Percentiles rank a stretch among this genome's conserved stretches.
phyloP scores from a whole-genome alignment of 192 early-diverging fungal species.

The Powellomyces hirtus region DNA sequence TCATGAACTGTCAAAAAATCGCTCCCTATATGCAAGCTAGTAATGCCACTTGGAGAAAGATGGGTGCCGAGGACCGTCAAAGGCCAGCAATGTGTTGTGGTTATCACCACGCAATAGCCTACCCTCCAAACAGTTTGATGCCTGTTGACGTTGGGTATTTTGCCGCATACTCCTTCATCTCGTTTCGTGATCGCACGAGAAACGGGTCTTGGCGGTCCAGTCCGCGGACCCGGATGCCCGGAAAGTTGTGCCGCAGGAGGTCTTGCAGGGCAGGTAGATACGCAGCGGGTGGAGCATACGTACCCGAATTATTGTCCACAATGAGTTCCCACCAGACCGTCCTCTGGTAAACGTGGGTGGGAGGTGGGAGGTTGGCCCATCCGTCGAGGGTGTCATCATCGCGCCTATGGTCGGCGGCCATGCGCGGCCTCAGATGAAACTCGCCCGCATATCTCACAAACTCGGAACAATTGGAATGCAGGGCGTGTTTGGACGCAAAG shows the following conservation, averaged over 20 bases:
- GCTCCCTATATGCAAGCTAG: no score
- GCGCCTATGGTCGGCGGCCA: background rate
- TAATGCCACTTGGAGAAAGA: no score
- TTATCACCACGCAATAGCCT: no score
- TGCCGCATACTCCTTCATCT: constrained; percentile 13
- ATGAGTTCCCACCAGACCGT: background rate
- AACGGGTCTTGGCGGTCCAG: constrained; percentile 10
- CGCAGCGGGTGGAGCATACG: background rate
- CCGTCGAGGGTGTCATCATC: background rate
- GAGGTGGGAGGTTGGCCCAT: background rate
- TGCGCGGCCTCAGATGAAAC: constrained; percentile 12
- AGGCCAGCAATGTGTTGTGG: no score
- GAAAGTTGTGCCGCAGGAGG: background rate
- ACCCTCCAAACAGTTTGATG: no score
- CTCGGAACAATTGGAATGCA: constrained; percentile 24
- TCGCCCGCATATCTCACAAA: constrained; percentile 22
- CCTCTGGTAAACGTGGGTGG: background rate
- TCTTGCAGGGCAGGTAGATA: background rate
- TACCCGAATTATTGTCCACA: constrained; percentile 20
- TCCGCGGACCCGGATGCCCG: background rate
- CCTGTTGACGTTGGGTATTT: no score
- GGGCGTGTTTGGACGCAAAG: constrained; percentile 16
- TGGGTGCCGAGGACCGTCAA: no score
- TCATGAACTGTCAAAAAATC: no score
- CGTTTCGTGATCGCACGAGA: background rate